Percentiles rank a stretch among this genome's conserved stretches.
Evolutionary conservation across 2,329 filamentous ascomycete genomes (phyloP).

Genomic region (Aureobasidium zeae): DNA sequence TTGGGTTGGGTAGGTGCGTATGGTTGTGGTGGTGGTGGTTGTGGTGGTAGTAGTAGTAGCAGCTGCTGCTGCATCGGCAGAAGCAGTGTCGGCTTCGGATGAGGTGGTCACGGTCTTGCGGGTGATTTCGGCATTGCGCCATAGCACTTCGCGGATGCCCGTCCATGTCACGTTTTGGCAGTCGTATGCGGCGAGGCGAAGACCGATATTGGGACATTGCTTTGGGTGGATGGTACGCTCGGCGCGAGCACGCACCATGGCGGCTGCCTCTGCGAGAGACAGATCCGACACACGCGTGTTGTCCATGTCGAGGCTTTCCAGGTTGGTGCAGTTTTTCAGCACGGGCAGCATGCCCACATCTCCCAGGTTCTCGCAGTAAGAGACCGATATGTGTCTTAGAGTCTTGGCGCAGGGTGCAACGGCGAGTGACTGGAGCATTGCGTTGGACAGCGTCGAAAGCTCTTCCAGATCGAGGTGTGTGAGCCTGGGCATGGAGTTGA

Average conservation of each 20-base stretch:
- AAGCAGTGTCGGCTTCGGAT: background rate
- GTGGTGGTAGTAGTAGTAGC: too few species aligned
- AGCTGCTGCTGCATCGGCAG: too few species aligned
- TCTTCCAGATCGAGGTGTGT: slow-evolving; percentile 89
- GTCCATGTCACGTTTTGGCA: slow-evolving; percentile 90
- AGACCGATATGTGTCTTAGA: slow-evolving; percentile 75
- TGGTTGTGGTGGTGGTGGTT: background rate
- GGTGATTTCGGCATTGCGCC: slow-evolving; percentile 67
- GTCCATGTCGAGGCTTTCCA: slow-evolving; percentile 74
- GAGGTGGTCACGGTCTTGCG: slow-evolving; percentile 23
- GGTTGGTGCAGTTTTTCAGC: slow-evolving; percentile 60
- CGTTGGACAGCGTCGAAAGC: slow-evolving; percentile 66
- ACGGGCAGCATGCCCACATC: slow-evolving; percentile 78
- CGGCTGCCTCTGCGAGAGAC: slow-evolving; percentile 72
- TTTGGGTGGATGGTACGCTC: slow-evolving; percentile 33
- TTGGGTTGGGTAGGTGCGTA: slow-evolving; percentile 57
- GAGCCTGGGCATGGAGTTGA: slow-evolving; percentile 66
- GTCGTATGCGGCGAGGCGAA: slow-evolving; percentile 79
- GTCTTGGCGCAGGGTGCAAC: slow-evolving; percentile 62
- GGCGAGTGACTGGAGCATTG: slow-evolving; percentile 62
- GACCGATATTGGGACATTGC: slow-evolving; percentile 42
- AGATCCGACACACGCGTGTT: slow-evolving; percentile 88
- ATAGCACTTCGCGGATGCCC: slow-evolving; percentile 77
- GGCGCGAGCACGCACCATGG: slow-evolving; percentile 57
- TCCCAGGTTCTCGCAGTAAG: slow-evolving; percentile 78